Evolutionary conservation across 2,329 filamentous ascomycete genomes (phyloP).

Genomic region (Calonectria honghensis): DNA sequence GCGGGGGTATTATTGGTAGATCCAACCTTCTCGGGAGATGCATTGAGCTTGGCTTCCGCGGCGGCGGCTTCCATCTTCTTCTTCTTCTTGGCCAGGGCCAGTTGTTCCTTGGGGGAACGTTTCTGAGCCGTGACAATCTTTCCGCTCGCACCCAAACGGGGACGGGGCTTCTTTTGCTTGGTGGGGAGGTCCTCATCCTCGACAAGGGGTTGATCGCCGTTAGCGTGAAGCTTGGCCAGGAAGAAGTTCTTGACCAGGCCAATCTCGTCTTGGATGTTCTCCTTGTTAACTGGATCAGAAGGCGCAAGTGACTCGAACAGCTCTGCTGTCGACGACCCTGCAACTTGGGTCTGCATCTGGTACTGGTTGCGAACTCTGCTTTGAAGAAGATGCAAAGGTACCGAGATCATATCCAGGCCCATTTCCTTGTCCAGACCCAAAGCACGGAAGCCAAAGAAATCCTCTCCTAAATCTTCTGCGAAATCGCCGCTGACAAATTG

Average conservation of each 20-base stretch:
- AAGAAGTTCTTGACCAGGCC: conserved; percentile 95
- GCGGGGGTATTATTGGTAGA: conserved; percentile 64
- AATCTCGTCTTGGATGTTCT: conserved; percentile 87
- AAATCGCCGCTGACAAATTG: conserved; percentile 98
- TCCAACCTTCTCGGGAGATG: conserved; percentile 59
- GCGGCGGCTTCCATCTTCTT: conserved; percentile 83
- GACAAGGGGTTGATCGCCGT: conserved; percentile 85
- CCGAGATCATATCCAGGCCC: conserved; percentile 89
- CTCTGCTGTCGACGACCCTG: conserved; percentile 74
- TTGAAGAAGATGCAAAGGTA: conserved; percentile 95
- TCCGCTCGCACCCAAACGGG: conserved; percentile 81
- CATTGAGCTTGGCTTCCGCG: conserved; percentile 67
- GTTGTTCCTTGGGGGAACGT: conserved; percentile 86
- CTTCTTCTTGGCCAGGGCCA: conserved; percentile 90
- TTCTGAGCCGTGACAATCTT: conserved; percentile 93
- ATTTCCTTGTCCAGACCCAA: conserved; percentile 94
- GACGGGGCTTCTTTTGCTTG: conserved; percentile 88
- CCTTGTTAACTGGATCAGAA: conserved; percentile 85
- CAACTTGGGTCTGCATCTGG: conserved; percentile 82
- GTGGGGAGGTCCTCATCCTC: conserved; percentile 96
- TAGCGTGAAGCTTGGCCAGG: conserved; percentile 89
- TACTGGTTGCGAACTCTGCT: conserved; percentile 91
- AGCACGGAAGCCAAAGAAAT: conserved; percentile 99
- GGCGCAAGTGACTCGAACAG: conserved; percentile 81
- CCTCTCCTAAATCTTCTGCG: conserved; percentile 96